Conservation (phyloP, 345 rosid species). For the Stellera chamaejasme region DNA sequence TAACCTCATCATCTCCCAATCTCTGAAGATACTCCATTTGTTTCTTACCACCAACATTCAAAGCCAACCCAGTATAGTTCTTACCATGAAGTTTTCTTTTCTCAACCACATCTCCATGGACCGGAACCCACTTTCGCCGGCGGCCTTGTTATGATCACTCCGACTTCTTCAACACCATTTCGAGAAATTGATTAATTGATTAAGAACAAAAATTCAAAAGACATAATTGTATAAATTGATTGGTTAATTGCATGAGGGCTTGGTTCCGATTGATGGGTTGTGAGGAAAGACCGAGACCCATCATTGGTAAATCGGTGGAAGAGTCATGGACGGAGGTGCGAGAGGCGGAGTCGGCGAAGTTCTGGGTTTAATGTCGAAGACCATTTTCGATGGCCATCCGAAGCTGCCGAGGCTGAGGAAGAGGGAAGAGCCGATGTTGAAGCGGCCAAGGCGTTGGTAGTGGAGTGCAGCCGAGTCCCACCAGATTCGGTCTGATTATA, state of each 20-base stretch:
- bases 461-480: slow-evolving; percentile 53
- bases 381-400: slow-evolving; percentile 48
- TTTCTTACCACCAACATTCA: too few species aligned
- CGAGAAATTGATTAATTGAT: background rate
- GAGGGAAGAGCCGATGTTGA: slow-evolving; percentile 47
- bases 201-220: background rate
- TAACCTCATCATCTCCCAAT: too few species aligned
- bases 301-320: slow-evolving; percentile 52
- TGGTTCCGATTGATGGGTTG: slow-evolving; percentile 85
- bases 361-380: slow-evolving; percentile 34
- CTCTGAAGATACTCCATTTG: too few species aligned
- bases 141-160: slow-evolving; percentile 48
- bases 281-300: slow-evolving; percentile 83
- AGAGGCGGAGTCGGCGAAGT: slow-evolving; percentile 43
- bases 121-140: slow-evolving; percentile 58
- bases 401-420: slow-evolving; percentile 42
- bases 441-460: slow-evolving; percentile 14
- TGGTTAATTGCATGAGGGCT: slow-evolving; percentile 55
- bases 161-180: slow-evolving; percentile 25
- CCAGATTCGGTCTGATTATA: slow-evolving; percentile 43
- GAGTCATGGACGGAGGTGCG: slow-evolving; percentile 31
- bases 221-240: slow-evolving; percentile 2
- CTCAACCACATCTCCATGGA: too few species aligned
- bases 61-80: too few species aligned
- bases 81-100: too few species aligned